Percentiles rank a stretch among this genome's conserved stretches.
Evolutionary conservation across 345 rosid genomes (phyloP).

Genomic region (Carallia pectinifolia): DNA sequence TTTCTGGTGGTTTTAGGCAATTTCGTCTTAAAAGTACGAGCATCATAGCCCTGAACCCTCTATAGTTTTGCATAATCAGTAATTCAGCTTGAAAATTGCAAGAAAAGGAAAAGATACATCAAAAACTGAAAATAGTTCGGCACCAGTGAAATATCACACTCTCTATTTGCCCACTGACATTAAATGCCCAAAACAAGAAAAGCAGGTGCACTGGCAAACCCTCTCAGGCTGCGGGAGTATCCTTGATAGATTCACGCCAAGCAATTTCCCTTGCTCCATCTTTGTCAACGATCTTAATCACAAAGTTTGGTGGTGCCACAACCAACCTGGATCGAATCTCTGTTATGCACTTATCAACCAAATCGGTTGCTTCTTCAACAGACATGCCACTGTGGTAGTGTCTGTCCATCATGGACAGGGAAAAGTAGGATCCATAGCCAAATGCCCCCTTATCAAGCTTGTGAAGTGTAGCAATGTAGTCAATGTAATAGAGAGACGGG

Average conservation of each 20-base stretch:
- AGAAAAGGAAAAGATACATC: too few species aligned
- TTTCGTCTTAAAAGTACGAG: too few species aligned
- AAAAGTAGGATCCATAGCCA: conserved; percentile 90
- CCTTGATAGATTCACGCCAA: conserved; percentile 81
- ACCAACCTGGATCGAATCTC: conserved; percentile 93
- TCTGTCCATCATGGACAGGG: conserved; percentile 92
- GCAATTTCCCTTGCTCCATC: conserved; percentile 82
- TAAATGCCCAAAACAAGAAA: background rate
- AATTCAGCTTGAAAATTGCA: too few species aligned
- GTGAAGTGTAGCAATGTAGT: conserved; percentile 94
- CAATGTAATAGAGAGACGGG: conserved; percentile 88
- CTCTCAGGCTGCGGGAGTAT: conserved; percentile 16
- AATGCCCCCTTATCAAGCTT: conserved; percentile 96
- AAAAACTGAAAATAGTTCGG: background rate
- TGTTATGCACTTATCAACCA: conserved; percentile 83
- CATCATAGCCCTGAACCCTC: too few species aligned
- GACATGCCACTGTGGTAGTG: conserved; percentile 90
- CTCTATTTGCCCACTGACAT: background rate
- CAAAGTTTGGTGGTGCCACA: conserved; percentile 92
- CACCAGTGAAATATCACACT: background rate
- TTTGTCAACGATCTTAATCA: conserved; percentile 92
- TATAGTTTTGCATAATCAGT: too few species aligned
- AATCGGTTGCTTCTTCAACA: conserved; percentile 71
- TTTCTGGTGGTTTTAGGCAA: too few species aligned
- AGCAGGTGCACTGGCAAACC: background rate